Conservation (phyloP, 129 eudicot genomes). For the Mikania micrantha region DNA sequence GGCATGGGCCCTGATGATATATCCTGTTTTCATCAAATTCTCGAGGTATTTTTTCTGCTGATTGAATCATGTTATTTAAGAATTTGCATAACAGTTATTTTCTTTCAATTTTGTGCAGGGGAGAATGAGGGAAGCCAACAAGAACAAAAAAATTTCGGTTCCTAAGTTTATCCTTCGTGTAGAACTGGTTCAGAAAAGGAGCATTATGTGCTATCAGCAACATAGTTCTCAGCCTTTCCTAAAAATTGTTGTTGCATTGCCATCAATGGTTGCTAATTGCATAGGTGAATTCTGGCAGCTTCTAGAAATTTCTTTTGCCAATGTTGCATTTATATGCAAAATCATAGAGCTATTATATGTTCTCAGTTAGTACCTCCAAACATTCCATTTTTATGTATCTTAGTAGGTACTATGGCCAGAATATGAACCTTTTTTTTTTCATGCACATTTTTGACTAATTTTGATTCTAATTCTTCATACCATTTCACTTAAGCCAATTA, state of each 20-base stretch:
- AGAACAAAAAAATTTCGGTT: slow-evolving; percentile 40
- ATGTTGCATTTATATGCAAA: slow-evolving; percentile 3
- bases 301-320: background rate
- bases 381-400: background rate
- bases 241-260: slow-evolving; percentile 87
- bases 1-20: slow-evolving; percentile 99
- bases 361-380: background rate
- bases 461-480: background rate
- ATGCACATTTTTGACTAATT: background rate
- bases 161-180: slow-evolving; percentile 64
- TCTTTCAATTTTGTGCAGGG: slow-evolving; percentile 43
- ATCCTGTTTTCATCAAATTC: slow-evolving; percentile 70
- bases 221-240: slow-evolving; percentile 77
- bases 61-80: background rate
- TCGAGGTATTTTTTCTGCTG: slow-evolving; percentile 54
- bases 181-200: slow-evolving; percentile 77
- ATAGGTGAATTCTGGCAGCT: slow-evolving; percentile 48
- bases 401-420: background rate
- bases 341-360: background rate
- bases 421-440: background rate
- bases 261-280: slow-evolving; percentile 92
- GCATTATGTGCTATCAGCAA: slow-evolving; percentile 94
- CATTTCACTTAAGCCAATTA: background rate
- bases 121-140: slow-evolving; percentile 79
- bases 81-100: background rate